A percentile compares a stretch with the other conserved stretches of the same genome.
Conservation (phyloP, 176 grass and related monocot species). For the Saccharum spontaneum region DNA sequence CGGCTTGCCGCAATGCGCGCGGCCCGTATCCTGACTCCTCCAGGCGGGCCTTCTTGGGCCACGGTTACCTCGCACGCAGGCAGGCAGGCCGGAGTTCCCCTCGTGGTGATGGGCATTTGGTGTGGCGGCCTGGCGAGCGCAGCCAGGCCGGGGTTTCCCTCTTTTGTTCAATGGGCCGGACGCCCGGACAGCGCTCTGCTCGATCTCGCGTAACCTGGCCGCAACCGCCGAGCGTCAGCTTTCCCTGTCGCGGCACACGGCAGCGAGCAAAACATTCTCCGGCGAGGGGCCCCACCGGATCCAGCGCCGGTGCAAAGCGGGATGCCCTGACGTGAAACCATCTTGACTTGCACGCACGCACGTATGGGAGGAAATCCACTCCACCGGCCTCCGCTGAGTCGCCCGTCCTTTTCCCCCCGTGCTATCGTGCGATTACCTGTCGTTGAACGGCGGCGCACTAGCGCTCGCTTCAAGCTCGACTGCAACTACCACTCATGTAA, state of each 20-base stretch:
- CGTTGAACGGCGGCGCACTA: not conserved
- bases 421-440: not conserved
- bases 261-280: not conserved
- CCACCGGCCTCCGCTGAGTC: not conserved
- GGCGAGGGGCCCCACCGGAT: not conserved
- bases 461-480: not conserved
- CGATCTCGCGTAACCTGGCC: not conserved
- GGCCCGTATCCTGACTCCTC: not conserved
- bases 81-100: not conserved
- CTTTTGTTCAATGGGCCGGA: not conserved
- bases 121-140: no score
- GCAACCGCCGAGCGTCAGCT: not conserved
- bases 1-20: not conserved
- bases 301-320: not conserved
- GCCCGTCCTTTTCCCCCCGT: conserved; percentile 1
- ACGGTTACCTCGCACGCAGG: not conserved
- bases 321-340: not conserved
- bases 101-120: no score
- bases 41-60: no score
- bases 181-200: not conserved
- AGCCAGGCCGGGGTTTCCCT: no score
- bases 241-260: not conserved
- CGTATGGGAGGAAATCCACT: not conserved
- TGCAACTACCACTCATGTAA: not conserved
- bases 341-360: not conserved